Conservation (phyloP, 371 early-diverging fungal genomes). For the Mucor mucedo region DNA sequence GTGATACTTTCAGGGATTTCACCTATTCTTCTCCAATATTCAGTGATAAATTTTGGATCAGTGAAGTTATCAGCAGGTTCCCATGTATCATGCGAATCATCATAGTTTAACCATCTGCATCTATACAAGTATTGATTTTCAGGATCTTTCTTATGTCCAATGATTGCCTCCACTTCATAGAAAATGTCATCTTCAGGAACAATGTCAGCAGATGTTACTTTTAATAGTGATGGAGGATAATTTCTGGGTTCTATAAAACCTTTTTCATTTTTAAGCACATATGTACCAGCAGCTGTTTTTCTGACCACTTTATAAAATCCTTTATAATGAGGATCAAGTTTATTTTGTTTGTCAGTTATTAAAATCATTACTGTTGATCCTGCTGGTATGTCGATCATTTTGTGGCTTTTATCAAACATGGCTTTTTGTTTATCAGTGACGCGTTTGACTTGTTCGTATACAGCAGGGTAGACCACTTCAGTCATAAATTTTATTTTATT, state of each 20-base stretch:
- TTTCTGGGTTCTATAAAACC: too few relatives aligned
- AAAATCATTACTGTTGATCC: slow-evolving; percentile 3
- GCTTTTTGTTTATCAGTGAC: slow-evolving; percentile 5
- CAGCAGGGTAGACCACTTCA: slow-evolving; percentile 31
- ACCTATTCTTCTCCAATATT: slow-evolving; percentile 20
- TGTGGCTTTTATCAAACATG: slow-evolving; percentile 10
- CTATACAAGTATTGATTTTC: slow-evolving; percentile 17
- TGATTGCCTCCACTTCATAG: slow-evolving; percentile 9
- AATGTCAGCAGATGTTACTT: too few relatives aligned
- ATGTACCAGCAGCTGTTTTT: too few relatives aligned
- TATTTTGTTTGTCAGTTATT: too few relatives aligned
- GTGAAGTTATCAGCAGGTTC: slow-evolving; percentile 27
- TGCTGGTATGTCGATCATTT: slow-evolving; percentile 12
- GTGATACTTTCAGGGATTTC: not conserved
- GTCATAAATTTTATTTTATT: slow-evolving; percentile 25
- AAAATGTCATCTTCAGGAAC: too few relatives aligned
- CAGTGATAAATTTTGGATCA: slow-evolving; percentile 6
- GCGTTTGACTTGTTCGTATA: slow-evolving; percentile 1
- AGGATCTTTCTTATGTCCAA: slow-evolving; percentile 7
- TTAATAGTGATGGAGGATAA: too few relatives aligned
- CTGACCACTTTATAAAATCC: too few relatives aligned
- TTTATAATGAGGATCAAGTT: too few relatives aligned
- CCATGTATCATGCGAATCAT: slow-evolving; percentile 30
- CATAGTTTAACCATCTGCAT: slow-evolving; percentile 31
- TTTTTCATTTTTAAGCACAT: too few relatives aligned